Evolutionary conservation across 495 filamentous ascomycete species (phyloP).

Genomic region (Hyphodiscus hymeniophilus): DNA sequence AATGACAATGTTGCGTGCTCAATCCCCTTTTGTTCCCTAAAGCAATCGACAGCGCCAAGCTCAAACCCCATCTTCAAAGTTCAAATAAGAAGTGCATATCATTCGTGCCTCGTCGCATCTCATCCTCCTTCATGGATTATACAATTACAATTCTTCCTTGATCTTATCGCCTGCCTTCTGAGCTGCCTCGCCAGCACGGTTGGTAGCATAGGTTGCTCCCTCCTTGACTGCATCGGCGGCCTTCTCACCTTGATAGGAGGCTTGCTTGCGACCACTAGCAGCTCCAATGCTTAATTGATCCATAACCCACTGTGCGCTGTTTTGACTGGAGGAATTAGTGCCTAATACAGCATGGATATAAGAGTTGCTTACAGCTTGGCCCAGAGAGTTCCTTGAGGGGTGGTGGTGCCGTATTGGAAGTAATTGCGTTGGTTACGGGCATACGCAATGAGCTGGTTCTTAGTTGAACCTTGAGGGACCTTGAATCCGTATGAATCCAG

Average conservation of each 20-base stretch:
- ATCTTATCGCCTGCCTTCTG: slow-evolving; percentile 23
- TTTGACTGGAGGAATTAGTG: slow-evolving; percentile 21
- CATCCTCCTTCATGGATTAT: too few species aligned
- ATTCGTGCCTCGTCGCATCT: too few species aligned
- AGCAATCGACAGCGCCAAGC: too few species aligned
- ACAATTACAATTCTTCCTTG: slow-evolving; percentile 24
- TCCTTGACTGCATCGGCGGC: slow-evolving; percentile 19
- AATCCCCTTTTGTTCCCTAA: too few species aligned
- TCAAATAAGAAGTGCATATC: too few species aligned
- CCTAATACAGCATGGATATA: not conserved
- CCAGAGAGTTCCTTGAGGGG: slow-evolving; percentile 54
- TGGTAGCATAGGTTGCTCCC: slow-evolving; percentile 21
- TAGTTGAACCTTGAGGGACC: slow-evolving; percentile 58
- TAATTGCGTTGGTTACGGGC: slow-evolving; percentile 66
- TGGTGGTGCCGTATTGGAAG: slow-evolving; percentile 69
- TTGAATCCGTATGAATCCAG: slow-evolving; percentile 74
- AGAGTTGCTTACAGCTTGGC: slow-evolving; percentile 40
- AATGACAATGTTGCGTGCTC: too few species aligned
- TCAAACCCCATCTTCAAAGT: too few species aligned
- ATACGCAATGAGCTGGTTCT: slow-evolving; percentile 55
- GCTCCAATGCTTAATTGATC: slow-evolving; percentile 51
- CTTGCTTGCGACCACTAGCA: slow-evolving; percentile 53
- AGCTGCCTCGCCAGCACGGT: slow-evolving; percentile 27
- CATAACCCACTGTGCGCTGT: slow-evolving; percentile 34
- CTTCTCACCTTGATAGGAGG: slow-evolving; percentile 29